Percentiles rank a stretch among this genome's conserved stretches.
Conservation (phyloP, 208 protist genomes). For the Leishmania guyanensis region DNA sequence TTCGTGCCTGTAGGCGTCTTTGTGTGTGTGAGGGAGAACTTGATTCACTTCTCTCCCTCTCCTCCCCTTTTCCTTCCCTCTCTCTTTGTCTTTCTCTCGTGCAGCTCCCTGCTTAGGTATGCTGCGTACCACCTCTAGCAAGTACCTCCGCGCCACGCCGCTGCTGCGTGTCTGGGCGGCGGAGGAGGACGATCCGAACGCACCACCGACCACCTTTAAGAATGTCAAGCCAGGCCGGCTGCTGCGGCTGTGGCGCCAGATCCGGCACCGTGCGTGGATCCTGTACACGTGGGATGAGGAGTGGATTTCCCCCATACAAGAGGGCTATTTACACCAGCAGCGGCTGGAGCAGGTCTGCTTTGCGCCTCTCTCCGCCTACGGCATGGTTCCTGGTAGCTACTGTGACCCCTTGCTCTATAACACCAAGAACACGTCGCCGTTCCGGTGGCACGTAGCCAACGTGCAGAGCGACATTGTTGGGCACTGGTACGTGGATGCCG, state of each 20-base stretch:
- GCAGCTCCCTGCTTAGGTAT: constrained; percentile 19
- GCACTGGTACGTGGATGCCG: constrained; percentile 92
- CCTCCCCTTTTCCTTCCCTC: neutral
- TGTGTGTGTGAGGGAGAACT: neutral
- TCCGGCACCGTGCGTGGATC: constrained; percentile 85
- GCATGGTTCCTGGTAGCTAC: constrained; percentile 90
- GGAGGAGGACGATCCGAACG: constrained; percentile 81
- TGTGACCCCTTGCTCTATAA: constrained; percentile 92
- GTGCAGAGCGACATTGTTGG: constrained; percentile 83
- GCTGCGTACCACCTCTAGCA: constrained; percentile 37
- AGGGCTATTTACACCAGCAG: constrained; percentile 89
- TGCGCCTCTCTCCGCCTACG: constrained; percentile 84
- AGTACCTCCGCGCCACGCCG: constrained; percentile 50
- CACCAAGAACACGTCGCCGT: constrained; percentile 90
- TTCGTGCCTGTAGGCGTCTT: neutral
- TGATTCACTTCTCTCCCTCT: neutral
- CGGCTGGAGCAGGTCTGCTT: constrained; percentile 91
- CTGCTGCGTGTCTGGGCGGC: constrained; percentile 85
- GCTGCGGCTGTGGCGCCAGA: constrained; percentile 85
- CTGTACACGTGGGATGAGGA: constrained; percentile 90
- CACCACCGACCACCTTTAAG: constrained; percentile 88
- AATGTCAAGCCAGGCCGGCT: constrained; percentile 86
- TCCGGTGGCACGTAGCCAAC: constrained; percentile 89
- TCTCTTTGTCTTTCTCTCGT: neutral
- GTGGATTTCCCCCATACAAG: constrained; percentile 67